A percentile compares a stretch with the other conserved stretches of the same genome.
phyloP scores from a whole-genome alignment of 179 eudicot genomes.

The Gypsophila paniculata region DNA sequence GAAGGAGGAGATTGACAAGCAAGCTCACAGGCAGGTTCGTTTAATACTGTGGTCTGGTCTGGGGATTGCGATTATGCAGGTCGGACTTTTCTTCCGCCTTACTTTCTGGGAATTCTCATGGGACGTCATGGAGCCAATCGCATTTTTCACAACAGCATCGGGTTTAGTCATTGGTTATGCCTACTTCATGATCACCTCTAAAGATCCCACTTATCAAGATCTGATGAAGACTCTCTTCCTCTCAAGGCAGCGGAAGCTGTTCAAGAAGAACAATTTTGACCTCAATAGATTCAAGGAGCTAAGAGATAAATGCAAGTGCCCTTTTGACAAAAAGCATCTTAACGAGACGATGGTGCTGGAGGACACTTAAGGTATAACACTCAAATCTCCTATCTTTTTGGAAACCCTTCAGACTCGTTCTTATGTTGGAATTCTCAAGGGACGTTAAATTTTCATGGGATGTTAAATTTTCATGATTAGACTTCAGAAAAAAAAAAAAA shows the following conservation, averaged over 20 bases:
- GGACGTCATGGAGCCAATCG: constrained; percentile 97
- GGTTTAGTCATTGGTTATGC: constrained; percentile 72
- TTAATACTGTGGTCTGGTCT: constrained; percentile 73
- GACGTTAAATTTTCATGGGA: too few relatives aligned
- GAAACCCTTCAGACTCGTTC: too few relatives aligned
- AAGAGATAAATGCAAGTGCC: constrained; percentile 51
- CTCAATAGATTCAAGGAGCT: constrained; percentile 54
- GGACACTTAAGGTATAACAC: constrained; percentile 28
- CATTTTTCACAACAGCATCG: constrained; percentile 66
- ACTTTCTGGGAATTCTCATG: constrained; percentile 98
- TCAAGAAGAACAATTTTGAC: constrained; percentile 66
- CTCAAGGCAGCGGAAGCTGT: constrained; percentile 74
- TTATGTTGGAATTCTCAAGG: too few relatives aligned
- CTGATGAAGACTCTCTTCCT: constrained; percentile 69
- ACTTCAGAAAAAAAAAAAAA: too few relatives aligned
- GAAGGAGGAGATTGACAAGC: constrained; percentile 63
- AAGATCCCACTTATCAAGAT: constrained; percentile 80
- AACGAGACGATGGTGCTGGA: constrained; percentile 35
- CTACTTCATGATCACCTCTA: constrained; percentile 74
- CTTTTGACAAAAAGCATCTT: constrained; percentile 42
- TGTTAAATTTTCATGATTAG: too few relatives aligned
- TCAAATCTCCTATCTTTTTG: too few relatives aligned
- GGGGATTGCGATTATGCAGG: constrained; percentile 47
- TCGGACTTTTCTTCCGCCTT: constrained; percentile 76
- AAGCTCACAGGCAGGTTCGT: constrained; percentile 81